These are phyloP conservation scores for Tagetes patula DNA, from an alignment of 129 eudicot genomes.

Conservation along the genomic window DNA sequence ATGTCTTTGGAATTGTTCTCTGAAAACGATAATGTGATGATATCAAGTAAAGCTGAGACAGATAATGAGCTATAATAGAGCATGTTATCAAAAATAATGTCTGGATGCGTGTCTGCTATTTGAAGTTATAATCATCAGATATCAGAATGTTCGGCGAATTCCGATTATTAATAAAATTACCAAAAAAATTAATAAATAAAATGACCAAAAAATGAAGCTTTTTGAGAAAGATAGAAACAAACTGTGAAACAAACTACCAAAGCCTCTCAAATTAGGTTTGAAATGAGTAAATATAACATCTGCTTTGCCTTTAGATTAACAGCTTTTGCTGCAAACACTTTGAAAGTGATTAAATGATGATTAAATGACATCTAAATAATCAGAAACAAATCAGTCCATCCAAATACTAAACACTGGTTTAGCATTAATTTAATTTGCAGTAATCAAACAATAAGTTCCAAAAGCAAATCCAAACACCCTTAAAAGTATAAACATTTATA, in stretches of 20 bases:
- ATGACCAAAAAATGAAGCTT: neutral
- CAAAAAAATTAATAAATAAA: too few relatives aligned
- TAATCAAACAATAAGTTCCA: neutral
- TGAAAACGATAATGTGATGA: neutral
- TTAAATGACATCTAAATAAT: neutral
- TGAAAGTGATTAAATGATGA: neutral
- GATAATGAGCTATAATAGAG: too few relatives aligned
- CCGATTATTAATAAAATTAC: neutral
- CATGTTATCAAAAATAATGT: too few relatives aligned
- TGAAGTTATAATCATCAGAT: neutral
- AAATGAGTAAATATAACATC: too few relatives aligned
- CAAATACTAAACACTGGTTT: neutral
- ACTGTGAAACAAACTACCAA: neutral
- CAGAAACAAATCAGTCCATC: neutral
- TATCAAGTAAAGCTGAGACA: neutral
- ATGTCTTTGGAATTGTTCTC: neutral
- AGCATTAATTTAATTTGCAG: neutral
- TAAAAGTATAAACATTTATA: neutral
- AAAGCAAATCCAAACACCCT: neutral
- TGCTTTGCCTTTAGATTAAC: neutral
- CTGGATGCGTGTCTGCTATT: too few relatives aligned
- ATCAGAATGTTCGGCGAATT: neutral
- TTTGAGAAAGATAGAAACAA: neutral
- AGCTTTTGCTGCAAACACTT: neutral
- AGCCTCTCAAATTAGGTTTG: neutral